phyloP scores from a whole-genome alignment of 257 asterid genomes.

The Solanum lignicaule region DNA sequence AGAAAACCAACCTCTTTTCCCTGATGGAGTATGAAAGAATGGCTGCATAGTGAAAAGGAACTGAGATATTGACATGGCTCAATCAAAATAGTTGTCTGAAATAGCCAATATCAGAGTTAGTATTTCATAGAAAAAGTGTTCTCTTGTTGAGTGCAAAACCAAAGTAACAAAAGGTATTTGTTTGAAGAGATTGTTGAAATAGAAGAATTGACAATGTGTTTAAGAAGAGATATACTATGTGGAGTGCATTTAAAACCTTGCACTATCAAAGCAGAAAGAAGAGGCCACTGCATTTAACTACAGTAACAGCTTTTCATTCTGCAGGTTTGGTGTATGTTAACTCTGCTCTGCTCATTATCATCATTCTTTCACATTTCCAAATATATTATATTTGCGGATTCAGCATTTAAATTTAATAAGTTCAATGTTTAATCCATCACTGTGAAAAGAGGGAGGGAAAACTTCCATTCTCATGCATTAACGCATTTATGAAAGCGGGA shows the following conservation, averaged over 20 bases:
- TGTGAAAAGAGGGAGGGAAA: neutral
- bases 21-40: neutral
- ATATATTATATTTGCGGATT: neutral
- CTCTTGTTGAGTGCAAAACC: neutral
- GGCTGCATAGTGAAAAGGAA: slow-evolving; percentile 16
- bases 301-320: slow-evolving; percentile 1
- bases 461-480: neutral
- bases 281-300: slow-evolving; percentile 30
- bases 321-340: neutral
- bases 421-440: too few relatives aligned
- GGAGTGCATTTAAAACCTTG: slow-evolving; percentile 21
- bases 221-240: neutral
- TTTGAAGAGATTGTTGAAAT: neutral
- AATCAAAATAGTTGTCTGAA: slow-evolving; percentile 25
- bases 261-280: slow-evolving; percentile 22
- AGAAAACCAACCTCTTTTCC: neutral
- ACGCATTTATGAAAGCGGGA: neutral
- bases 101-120: slow-evolving; percentile 37
- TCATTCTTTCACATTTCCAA: neutral
- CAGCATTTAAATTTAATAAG: too few relatives aligned
- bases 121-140: slow-evolving; percentile 4
- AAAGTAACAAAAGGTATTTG: neutral
- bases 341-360: neutral
- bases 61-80: slow-evolving; percentile 49
- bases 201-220: slow-evolving; percentile 14